A percentile compares a stretch with the other conserved stretches of the same genome.
Conservation (phyloP, 2,329 filamentous ascomycete species). For the Aspergillus brasiliensis region DNA sequence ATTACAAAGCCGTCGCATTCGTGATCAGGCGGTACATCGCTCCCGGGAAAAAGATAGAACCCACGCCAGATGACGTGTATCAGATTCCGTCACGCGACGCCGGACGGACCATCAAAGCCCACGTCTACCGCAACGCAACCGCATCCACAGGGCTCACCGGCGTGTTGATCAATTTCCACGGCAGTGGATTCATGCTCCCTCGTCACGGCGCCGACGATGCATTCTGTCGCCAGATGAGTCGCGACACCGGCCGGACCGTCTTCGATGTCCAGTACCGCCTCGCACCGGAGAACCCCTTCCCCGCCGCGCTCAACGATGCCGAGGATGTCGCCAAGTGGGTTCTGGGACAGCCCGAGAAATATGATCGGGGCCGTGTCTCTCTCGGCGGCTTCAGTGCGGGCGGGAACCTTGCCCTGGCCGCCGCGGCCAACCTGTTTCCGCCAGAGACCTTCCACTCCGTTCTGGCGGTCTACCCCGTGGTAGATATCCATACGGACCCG, state of each 20-base stretch:
- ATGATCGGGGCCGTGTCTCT: constrained; percentile 35
- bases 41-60: neutral
- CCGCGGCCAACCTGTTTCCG: constrained; percentile 32
- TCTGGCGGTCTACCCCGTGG: constrained; percentile 36
- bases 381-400: constrained; percentile 50
- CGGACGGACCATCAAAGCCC: constrained; percentile 32
- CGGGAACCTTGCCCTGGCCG: constrained; percentile 42
- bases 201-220: constrained; percentile 34
- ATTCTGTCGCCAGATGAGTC: constrained; percentile 32
- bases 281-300: constrained; percentile 45
- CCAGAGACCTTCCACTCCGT: constrained; percentile 34
- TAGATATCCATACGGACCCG: constrained; percentile 27
- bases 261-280: constrained; percentile 45
- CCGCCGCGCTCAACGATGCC: constrained; percentile 44
- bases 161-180: constrained; percentile 38
- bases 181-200: constrained; percentile 38
- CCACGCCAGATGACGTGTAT: constrained; percentile 28
- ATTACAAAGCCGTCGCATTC: constrained; percentile 24
- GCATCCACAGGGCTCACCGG: constrained; percentile 24
- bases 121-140: constrained; percentile 30
- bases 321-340: constrained; percentile 43
- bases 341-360: constrained; percentile 35
- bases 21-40: constrained; percentile 18
- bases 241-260: constrained; percentile 33
- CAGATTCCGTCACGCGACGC: constrained; percentile 35